A percentile compares a stretch with the other conserved stretches of the same genome.
phyloP scores from a whole-genome alignment of 2,329 filamentous ascomycete genomes.

The Phoma herbarum region DNA sequence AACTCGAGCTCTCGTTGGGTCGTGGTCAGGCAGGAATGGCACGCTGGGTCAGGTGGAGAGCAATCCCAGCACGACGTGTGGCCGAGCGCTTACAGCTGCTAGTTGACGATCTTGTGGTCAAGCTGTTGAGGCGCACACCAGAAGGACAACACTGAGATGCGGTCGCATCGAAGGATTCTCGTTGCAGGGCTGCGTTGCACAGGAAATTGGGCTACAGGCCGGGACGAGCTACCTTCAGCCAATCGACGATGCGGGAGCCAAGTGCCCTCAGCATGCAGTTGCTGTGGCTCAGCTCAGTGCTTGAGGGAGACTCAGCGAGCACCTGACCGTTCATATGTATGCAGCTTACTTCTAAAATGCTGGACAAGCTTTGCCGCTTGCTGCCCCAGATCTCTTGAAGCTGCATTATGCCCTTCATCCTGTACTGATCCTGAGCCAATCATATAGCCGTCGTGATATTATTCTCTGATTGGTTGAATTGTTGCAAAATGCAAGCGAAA shows the following conservation, averaged over 20 bases:
- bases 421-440: not conserved
- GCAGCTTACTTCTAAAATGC: not conserved
- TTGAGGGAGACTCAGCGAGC: not conserved
- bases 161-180: not conserved
- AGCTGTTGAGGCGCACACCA: not conserved
- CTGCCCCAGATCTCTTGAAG: not conserved
- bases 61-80: not conserved
- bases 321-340: not conserved
- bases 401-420: not conserved
- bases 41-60: not conserved
- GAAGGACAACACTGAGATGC: not conserved
- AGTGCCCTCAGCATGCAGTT: not conserved
- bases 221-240: not conserved
- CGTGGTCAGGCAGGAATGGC: not conserved
- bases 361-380: no score
- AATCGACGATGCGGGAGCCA: not conserved
- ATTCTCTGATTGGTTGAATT: slow-evolving; percentile 25
- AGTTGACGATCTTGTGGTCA: not conserved
- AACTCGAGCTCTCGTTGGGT: not conserved
- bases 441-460: not conserved
- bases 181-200: not conserved
- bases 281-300: not conserved
- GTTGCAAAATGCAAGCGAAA: slow-evolving; percentile 16
- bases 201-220: not conserved
- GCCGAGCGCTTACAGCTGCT: not conserved